A percentile compares a stretch with the other conserved stretches of the same genome.
Evolutionary conservation across 2,329 filamentous ascomycete species (phyloP).

Genomic region (Coleophoma eucalyptorum): DNA sequence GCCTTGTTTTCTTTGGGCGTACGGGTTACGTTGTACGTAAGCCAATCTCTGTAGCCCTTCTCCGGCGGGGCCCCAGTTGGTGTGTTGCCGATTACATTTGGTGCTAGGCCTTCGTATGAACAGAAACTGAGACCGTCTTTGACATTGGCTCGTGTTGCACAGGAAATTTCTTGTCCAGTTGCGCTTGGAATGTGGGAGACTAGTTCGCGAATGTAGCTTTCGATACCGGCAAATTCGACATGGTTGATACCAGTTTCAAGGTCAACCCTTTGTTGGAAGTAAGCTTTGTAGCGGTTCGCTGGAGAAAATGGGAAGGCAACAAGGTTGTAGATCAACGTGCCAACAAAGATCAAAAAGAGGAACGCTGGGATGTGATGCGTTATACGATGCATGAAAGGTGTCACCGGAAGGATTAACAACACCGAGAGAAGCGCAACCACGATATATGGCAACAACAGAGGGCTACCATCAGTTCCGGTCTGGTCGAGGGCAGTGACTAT

Average conservation of each 20-base stretch:
- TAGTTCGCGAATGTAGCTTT: constrained; percentile 63
- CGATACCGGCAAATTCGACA: constrained; percentile 66
- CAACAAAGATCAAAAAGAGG: constrained; percentile 67
- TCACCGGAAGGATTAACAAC: constrained; percentile 69
- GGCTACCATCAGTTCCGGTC: constrained; percentile 80
- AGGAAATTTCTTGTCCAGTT: constrained; percentile 55
- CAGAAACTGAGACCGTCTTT: constrained; percentile 59
- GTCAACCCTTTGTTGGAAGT: constrained; percentile 79
- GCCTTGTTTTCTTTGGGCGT: constrained; percentile 44
- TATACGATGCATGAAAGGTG: constrained; percentile 83
- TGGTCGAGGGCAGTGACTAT: constrained; percentile 71
- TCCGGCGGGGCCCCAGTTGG: constrained; percentile 36
- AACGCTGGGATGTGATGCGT: constrained; percentile 79
- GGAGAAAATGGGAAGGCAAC: constrained; percentile 83
- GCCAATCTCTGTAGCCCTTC: constrained; percentile 50
- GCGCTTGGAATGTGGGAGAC: constrained; percentile 69
- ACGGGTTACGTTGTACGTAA: constrained; percentile 59
- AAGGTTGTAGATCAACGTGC: constrained; percentile 81
- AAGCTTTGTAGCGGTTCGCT: constrained; percentile 77
- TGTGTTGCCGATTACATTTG: constrained; percentile 53
- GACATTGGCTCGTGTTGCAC: constrained; percentile 35
- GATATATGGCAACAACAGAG: constrained; percentile 68
- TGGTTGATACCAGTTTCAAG: constrained; percentile 68
- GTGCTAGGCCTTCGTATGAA: constrained; percentile 65
- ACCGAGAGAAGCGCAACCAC: constrained; percentile 64